Percentiles rank a stretch among this genome's conserved stretches.
Evolutionary conservation across 75 land plant genomes (phyloP).

Genomic region (Adiantum capillusveneris): DNA sequence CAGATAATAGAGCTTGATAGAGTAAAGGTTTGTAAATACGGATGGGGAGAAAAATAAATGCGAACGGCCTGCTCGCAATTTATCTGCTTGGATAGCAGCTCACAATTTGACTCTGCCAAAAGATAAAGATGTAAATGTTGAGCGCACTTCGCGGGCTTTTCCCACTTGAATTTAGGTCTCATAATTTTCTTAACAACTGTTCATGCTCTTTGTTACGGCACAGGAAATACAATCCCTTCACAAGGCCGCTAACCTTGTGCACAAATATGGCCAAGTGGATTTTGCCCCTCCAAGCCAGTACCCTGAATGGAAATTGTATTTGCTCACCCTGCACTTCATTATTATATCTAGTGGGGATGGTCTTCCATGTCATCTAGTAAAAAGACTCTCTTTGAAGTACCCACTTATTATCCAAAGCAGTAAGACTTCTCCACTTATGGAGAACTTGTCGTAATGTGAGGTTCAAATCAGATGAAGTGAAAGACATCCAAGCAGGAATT

Average conservation of each 20-base stretch:
- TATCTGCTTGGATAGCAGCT: slow-evolving; percentile 42
- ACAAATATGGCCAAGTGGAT: slow-evolving; percentile 78
- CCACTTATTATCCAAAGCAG: neutral
- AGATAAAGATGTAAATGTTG: slow-evolving; percentile 62
- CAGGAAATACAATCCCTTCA: slow-evolving; percentile 70
- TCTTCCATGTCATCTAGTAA: neutral
- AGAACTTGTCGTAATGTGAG: slow-evolving; percentile 17
- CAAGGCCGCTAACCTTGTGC: slow-evolving; percentile 63
- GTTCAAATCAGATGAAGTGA: neutral
- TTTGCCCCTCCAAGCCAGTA: slow-evolving; percentile 71
- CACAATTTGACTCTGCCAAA: too few relatives aligned
- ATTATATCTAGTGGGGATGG: too few relatives aligned
- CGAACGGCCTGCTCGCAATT: slow-evolving; percentile 98
- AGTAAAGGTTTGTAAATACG: too few relatives aligned
- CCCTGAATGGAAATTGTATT: too few relatives aligned
- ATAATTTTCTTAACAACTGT: slow-evolving; percentile 34
- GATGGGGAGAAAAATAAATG: too few relatives aligned
- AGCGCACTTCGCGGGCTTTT: slow-evolving; percentile 79
- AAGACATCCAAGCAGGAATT: neutral
- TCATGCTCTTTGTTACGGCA: slow-evolving; percentile 79
- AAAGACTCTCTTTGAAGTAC: neutral
- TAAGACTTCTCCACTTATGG: neutral
- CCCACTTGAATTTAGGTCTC: slow-evolving; percentile 65
- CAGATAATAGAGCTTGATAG: too few relatives aligned
- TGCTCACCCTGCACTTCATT: too few relatives aligned